Percentiles rank a stretch among this genome's conserved stretches.
These are phyloP conservation scores for Pochonia chlamydosporia DNA, from an alignment of 2,329 filamentous ascomycete genomes.

Conservation along the genomic window DNA sequence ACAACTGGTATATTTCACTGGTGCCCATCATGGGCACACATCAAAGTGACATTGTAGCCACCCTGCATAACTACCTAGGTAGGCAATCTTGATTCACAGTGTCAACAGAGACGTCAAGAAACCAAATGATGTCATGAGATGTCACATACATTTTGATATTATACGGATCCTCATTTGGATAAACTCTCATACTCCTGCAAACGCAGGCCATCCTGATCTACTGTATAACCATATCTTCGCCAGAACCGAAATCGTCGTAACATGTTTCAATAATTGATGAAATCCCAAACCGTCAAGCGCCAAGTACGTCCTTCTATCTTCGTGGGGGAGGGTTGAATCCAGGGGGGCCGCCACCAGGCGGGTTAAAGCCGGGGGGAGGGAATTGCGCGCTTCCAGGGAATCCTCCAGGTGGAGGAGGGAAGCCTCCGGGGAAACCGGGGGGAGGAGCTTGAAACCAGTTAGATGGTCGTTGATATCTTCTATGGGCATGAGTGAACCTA, in stretches of 20 bases:
- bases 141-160: not conserved
- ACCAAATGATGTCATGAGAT: constrained; percentile 6
- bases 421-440: constrained; percentile 44
- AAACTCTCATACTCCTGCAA: not conserved
- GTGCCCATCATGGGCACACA: too few species aligned
- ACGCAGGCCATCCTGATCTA: constrained; percentile 2
- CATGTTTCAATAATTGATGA: constrained; percentile 16
- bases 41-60: too few species aligned
- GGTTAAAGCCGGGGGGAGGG: constrained; percentile 16
- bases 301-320: constrained; percentile 35
- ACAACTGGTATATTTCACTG: not conserved
- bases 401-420: constrained; percentile 40
- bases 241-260: constrained; percentile 16
- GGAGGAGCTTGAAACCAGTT: constrained; percentile 35
- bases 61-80: not conserved
- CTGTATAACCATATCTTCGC: constrained; percentile 6
- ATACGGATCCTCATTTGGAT: constrained; percentile 5
- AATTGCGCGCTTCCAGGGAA: constrained; percentile 26
- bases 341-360: constrained; percentile 35
- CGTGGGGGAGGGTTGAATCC: constrained; percentile 72
- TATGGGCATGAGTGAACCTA: constrained; percentile 29
- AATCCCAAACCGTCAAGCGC: constrained; percentile 18
- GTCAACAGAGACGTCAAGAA: constrained; percentile 10
- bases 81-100: not conserved
- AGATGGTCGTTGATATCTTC: constrained; percentile 17